Evolutionary conservation across 75 land plant genomes (phyloP), one percentile per base, ranked within the genome.

Genomic region (Selaginella tamariscina): DNA sequence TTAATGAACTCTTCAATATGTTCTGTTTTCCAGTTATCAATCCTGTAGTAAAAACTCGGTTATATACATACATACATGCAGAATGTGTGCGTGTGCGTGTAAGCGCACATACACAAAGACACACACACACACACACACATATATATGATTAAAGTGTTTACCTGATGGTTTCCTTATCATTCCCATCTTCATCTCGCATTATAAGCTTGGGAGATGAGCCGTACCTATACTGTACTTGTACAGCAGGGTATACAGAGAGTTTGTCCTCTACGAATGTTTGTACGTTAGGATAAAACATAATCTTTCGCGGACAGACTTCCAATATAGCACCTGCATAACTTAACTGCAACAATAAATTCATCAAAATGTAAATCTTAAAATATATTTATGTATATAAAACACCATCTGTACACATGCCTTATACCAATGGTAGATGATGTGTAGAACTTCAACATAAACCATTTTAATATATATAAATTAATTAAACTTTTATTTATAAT

Each of bases 21-120:
- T 33, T 91, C 93, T n/a, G 83, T 78, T 66, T 88, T 91, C 96
- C 96, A 91, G 56, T 91, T 88, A 68, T 91, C 96, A 70, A 91
- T 85, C 63, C 96, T 91, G 88, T 56, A 75, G 33, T 11, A 11
- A 49, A 20, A 49, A 49, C 54, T 49, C 20, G 54, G 18, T 49
- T 20, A 49, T 11, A 11, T 49, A 49, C 54, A 49, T 20, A 49
- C 11, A 11, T 11, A 49, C 11, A 49, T 49, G 54, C 54, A 11
- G 11, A 49, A 11, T 11, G 20, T 20, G 11, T 49, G 18, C 20
- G 20, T 11, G 20, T 49, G 54, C 20, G 20, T 11, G 18, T 11
- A 49, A 11, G 18, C 54, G 54, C 20, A 49, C 18, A 49, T 49
- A 20, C 54, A 59, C 62, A 64, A 27, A 15, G 66, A 2, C 2